phyloP scores from a whole-genome alignment of 495 filamentous ascomycete genomes.

The Pyrenula aspistea region DNA sequence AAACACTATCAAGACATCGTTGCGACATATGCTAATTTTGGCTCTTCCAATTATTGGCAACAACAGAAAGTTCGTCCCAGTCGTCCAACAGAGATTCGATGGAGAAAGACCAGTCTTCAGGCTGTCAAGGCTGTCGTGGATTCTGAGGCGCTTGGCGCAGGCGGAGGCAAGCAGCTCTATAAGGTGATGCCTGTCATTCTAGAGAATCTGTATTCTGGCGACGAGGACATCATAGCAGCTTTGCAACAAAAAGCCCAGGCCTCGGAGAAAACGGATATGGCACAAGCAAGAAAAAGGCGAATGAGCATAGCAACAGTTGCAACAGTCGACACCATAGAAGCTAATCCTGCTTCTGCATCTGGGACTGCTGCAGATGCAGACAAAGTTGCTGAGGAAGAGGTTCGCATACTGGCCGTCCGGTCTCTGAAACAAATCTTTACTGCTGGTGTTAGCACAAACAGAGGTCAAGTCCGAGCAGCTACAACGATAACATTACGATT shows the following conservation, averaged over 20 bases:
- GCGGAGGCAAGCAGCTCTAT: conserved; percentile 60
- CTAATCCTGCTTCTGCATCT: conserved; percentile 59
- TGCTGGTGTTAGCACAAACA: conserved; percentile 44
- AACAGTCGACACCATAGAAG: conserved; percentile 52
- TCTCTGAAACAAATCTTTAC: conserved; percentile 71
- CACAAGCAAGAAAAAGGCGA: conserved; percentile 44
- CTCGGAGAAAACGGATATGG: conserved; percentile 53
- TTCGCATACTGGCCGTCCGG: conserved; percentile 69
- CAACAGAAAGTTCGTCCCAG: conserved; percentile 29
- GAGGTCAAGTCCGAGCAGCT: conserved; percentile 62
- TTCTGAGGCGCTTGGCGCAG: conserved; percentile 62
- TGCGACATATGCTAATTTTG: conserved; percentile 63
- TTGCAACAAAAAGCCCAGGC: conserved; percentile 48
- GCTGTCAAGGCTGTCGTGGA: conserved; percentile 69
- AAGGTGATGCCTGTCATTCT: conserved; percentile 71
- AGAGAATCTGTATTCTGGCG: conserved; percentile 69
- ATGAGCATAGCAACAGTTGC: conserved; percentile 69
- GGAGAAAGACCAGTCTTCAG: conserved; percentile 66
- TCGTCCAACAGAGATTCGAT: conserved; percentile 67
- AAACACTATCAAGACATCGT: conserved; percentile 74
- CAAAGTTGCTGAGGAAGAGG: conserved; percentile 72
- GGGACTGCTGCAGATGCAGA: conserved; percentile 74
- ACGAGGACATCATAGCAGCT: conserved; percentile 51
- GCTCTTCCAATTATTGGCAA: conserved; percentile 28
- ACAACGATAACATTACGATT: conserved; percentile 60